phyloP scores from a whole-genome alignment of 805 yeast species.

The Yamadazyma scolyti region DNA sequence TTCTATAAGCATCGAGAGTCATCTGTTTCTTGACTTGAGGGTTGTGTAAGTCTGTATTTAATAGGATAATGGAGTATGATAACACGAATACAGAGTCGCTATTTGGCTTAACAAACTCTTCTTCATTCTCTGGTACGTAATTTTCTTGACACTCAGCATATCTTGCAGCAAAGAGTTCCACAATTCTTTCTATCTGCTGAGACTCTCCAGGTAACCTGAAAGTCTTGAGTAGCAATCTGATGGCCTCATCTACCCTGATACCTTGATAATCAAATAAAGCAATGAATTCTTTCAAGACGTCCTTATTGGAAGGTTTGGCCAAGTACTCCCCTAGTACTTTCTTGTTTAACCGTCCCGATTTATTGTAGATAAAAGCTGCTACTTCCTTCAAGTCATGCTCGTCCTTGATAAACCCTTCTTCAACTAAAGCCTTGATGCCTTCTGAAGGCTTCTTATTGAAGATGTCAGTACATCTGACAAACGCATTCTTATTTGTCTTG shows the following conservation, averaged over 20 bases:
- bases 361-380: slow-evolving; percentile 71
- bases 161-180: slow-evolving; percentile 79
- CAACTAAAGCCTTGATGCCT: slow-evolving; percentile 66
- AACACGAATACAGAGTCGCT: slow-evolving; percentile 85
- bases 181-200: slow-evolving; percentile 90
- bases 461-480: slow-evolving; percentile 66
- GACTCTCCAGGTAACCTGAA: slow-evolving; percentile 97
- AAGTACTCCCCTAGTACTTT: slow-evolving; percentile 81
- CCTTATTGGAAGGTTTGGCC: slow-evolving; percentile 68
- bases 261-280: slow-evolving; percentile 69
- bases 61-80: slow-evolving; percentile 88
- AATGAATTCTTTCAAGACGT: slow-evolving; percentile 62
- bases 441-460: slow-evolving; percentile 78
- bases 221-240: slow-evolving; percentile 73
- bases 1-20: slow-evolving; percentile 78
- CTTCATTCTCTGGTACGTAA: slow-evolving; percentile 12
- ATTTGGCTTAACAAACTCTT: slow-evolving; percentile 60
- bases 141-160: slow-evolving; percentile 62
- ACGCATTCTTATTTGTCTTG: slow-evolving; percentile 62
- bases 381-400: slow-evolving; percentile 53
- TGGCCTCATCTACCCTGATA: slow-evolving; percentile 88
- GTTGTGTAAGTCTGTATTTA: slow-evolving; percentile 90
- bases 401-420: slow-evolving; percentile 57
- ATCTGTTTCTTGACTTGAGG: slow-evolving; percentile 91
- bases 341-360: slow-evolving; percentile 82